Evolutionary conservation across 2,329 filamentous ascomycete species (phyloP).

Genomic region (Calonectria honghensis): DNA sequence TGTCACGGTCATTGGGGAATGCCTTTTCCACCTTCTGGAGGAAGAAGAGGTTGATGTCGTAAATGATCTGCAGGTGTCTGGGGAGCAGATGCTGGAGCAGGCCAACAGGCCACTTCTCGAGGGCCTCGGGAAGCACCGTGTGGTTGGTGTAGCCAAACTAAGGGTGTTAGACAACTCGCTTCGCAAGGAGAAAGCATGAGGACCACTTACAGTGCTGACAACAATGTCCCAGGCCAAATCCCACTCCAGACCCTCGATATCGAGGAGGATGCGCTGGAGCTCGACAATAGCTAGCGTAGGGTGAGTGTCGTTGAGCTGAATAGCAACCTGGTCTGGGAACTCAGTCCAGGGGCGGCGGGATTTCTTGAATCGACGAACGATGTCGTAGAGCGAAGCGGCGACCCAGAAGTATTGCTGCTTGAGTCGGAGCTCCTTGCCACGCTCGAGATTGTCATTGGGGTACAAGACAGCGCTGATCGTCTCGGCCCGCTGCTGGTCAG

Average conservation of each 20-base stretch:
- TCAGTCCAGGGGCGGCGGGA: conserved; percentile 91
- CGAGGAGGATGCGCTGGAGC: conserved; percentile 92
- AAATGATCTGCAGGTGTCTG: conserved; percentile 96
- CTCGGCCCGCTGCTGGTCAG: conserved; percentile 98
- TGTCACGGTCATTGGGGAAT: conserved; percentile 92
- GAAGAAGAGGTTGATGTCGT: conserved; percentile 97
- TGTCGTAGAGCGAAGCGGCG: conserved; percentile 95
- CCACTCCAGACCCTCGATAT: conserved; percentile 94
- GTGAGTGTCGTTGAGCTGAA: conserved; percentile 98
- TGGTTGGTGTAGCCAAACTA: conserved; percentile 98
- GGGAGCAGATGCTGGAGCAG: conserved; percentile 94
- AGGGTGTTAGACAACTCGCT: conserved; percentile 41
- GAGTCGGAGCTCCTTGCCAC: conserved; percentile 95
- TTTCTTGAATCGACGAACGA: conserved; percentile 99
- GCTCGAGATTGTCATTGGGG: conserved; percentile 97
- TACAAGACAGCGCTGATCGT: conserved; percentile 98
- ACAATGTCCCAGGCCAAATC: conserved; percentile 92
- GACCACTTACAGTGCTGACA: conserved; percentile 74
- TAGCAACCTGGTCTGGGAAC: conserved; percentile 95
- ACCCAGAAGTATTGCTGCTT: conserved; percentile 99
- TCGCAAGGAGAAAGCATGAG: neutral
- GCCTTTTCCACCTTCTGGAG: conserved; percentile 91
- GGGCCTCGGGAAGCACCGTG: conserved; percentile 95
- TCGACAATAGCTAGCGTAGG: conserved; percentile 97
- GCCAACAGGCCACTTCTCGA: conserved; percentile 99